phyloP scores from a whole-genome alignment of 2,329 filamentous ascomycete genomes.

The Microdochium bolleyi region DNA sequence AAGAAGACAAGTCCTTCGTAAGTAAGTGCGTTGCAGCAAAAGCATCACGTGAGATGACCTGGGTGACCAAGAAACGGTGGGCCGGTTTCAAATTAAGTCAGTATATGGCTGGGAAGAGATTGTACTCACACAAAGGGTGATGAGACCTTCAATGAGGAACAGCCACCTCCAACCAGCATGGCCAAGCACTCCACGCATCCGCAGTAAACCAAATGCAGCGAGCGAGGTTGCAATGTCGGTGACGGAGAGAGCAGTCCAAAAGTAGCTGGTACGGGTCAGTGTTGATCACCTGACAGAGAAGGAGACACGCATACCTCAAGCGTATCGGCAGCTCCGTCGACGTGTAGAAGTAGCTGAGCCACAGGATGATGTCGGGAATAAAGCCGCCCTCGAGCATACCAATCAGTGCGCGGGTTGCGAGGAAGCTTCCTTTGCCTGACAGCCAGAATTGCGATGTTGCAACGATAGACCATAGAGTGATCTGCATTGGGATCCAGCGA shows the following conservation, averaged over 20 bases:
- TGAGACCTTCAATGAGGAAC: conserved; percentile 47
- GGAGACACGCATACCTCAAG: conserved; percentile 15
- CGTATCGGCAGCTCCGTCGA: conserved; percentile 28
- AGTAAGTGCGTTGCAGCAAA: no score
- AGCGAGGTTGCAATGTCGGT: conserved; percentile 24
- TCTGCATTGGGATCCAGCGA: conserved; percentile 22
- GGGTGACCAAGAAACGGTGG: no score
- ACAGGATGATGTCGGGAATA: conserved; percentile 23
- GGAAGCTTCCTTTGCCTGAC: conserved; percentile 13
- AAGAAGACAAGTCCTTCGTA: conserved; percentile 16
- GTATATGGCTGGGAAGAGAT: not conserved
- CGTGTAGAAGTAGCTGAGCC: conserved; percentile 24
- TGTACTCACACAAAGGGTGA: conserved; percentile 31
- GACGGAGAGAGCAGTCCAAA: conserved; percentile 26
- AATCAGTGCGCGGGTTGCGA: conserved; percentile 15
- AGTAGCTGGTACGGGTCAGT: conserved; percentile 14
- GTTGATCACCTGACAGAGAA: not conserved
- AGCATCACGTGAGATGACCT: no score
- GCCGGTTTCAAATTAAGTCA: no score
- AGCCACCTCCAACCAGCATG: conserved; percentile 36
- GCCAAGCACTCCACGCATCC: conserved; percentile 26
- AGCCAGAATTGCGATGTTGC: conserved; percentile 17
- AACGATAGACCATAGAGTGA: conserved; percentile 20
- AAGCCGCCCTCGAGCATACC: conserved; percentile 22
- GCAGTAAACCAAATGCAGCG: conserved; percentile 26